phyloP scores from a whole-genome alignment of 2,329 filamentous ascomycete genomes.

The Cryphonectria parasitica region DNA sequence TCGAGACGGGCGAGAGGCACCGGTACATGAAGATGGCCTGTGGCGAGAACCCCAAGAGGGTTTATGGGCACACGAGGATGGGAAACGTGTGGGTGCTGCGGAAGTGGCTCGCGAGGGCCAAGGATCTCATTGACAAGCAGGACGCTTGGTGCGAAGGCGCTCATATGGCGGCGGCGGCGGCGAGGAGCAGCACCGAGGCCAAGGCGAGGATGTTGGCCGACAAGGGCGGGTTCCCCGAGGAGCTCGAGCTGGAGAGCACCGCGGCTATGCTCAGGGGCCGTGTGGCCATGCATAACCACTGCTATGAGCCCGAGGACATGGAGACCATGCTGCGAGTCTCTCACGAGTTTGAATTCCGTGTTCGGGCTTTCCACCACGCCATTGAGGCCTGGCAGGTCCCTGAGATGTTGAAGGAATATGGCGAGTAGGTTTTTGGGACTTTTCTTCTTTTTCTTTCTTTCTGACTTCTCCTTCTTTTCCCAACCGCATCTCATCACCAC shows the following conservation, averaged over 20 bases:
- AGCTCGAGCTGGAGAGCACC: conserved; percentile 46
- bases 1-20: conserved; percentile 38
- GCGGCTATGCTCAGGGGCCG: conserved; percentile 46
- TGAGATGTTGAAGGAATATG: conserved; percentile 44
- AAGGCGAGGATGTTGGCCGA: conserved; percentile 25
- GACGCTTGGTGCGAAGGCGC: conserved; percentile 35
- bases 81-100: conserved; percentile 46
- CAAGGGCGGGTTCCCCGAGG: conserved; percentile 37
- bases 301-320: conserved; percentile 49
- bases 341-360: conserved; percentile 47
- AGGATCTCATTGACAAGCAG: conserved; percentile 42
- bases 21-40: conserved; percentile 52
- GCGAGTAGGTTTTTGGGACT: conserved; percentile 37
- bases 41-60: conserved; percentile 48
- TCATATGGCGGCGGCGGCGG: conserved; percentile 26
- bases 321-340: conserved; percentile 48
- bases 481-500: too few relatives aligned
- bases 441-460: background rate
- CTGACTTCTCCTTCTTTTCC: too few relatives aligned
- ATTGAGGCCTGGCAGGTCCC: conserved; percentile 46
- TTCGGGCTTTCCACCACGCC: conserved; percentile 48
- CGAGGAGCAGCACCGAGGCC: conserved; percentile 31
- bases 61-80: conserved; percentile 45
- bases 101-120: conserved; percentile 44
- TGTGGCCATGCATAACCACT: conserved; percentile 48